These are phyloP conservation scores for Rossbeevera mucosa DNA, from an alignment of 768 basidiomycete species.

Conservation along the genomic window DNA sequence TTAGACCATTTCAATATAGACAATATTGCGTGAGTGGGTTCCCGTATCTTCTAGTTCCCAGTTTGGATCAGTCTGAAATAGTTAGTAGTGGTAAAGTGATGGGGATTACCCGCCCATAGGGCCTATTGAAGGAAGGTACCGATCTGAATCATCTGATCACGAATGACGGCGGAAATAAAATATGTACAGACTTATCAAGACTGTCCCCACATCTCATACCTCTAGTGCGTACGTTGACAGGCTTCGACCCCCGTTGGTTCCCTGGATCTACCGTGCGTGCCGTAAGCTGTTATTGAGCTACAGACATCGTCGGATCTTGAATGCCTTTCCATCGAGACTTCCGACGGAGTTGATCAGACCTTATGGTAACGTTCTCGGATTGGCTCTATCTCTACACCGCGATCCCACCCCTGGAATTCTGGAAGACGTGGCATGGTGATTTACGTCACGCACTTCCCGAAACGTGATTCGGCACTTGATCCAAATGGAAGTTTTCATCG, in stretches of 20 bases:
- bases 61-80: neutral
- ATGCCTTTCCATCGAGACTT: neutral
- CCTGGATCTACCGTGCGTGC: neutral
- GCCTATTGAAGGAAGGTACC: neutral
- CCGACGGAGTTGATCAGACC: neutral
- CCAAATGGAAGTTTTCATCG: slow-evolving; percentile 4
- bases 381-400: neutral
- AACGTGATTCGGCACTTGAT: slow-evolving; percentile 9
- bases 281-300: neutral
- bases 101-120: slow-evolving; percentile 2
- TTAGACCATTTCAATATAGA: neutral
- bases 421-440: neutral
- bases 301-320: neutral
- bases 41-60: neutral
- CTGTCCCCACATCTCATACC: neutral
- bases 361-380: neutral
- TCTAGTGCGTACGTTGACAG: neutral
- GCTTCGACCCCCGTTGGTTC: neutral
- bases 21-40: neutral
- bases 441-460: slow-evolving; percentile 4
- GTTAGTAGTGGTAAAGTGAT: neutral
- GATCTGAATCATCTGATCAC: neutral
- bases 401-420: neutral
- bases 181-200: neutral
- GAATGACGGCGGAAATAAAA: slow-evolving; percentile 1